phyloP scores from a whole-genome alignment of 306 rosid species.

The Potentilla sterilis region DNA sequence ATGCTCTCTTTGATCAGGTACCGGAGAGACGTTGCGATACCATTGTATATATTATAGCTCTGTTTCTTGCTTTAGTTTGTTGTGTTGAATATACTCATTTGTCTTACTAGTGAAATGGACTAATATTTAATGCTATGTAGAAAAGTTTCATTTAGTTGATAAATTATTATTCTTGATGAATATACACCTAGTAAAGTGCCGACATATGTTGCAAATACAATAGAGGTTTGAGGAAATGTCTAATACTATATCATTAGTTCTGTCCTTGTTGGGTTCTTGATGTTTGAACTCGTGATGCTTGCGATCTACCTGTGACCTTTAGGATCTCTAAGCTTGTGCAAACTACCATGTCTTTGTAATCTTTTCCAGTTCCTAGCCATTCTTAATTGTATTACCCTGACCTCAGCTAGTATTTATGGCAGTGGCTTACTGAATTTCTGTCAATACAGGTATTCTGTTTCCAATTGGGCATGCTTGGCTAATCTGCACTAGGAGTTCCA shows the following conservation, averaged over 20 bases:
- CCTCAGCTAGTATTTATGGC: neutral
- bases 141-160: neutral
- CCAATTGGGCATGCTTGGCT: constrained; percentile 8
- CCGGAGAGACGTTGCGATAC: neutral
- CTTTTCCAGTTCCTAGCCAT: neutral
- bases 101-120: neutral
- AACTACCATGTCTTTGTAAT: neutral
- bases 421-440: constrained; percentile 12
- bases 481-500: constrained; percentile 16
- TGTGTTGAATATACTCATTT: neutral
- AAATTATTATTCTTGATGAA: neutral
- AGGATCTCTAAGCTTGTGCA: neutral
- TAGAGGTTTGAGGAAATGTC: neutral
- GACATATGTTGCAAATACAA: neutral
- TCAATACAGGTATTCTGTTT: constrained; percentile 34
- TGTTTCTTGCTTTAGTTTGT: neutral
- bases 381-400: neutral
- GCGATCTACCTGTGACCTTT: neutral
- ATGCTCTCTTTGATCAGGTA: constrained; percentile 33
- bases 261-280: constrained; percentile 5
- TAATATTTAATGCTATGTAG: neutral
- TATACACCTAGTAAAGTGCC: neutral
- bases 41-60: neutral
- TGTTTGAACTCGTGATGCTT: constrained; percentile 5
- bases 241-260: neutral